phyloP scores from a whole-genome alignment of 257 asterid species.

The Solanum pennellii region DNA sequence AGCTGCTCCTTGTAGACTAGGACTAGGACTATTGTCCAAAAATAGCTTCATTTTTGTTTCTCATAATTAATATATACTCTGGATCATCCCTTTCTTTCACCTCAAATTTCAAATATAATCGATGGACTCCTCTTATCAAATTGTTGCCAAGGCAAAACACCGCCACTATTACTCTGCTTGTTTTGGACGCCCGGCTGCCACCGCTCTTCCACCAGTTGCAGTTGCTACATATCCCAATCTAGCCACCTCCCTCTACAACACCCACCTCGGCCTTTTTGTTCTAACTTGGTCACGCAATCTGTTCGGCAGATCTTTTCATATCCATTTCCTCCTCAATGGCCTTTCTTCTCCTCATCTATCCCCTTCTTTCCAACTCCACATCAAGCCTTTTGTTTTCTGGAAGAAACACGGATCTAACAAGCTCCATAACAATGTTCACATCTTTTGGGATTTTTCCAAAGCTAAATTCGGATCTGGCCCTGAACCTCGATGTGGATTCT shows the following conservation, averaged over 20 bases:
- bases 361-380: slow-evolving; percentile 25
- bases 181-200: slow-evolving; percentile 17
- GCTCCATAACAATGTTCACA: slow-evolving; percentile 6
- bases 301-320: slow-evolving; percentile 39
- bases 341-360: not conserved
- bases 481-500: slow-evolving; percentile 42
- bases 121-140: not conserved
- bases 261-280: slow-evolving; percentile 35
- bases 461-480: slow-evolving; percentile 50
- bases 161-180: slow-evolving; percentile 22
- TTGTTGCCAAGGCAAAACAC: slow-evolving; percentile 10
- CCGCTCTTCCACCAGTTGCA: slow-evolving; percentile 7
- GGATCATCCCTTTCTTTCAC: not conserved
- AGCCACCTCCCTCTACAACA: slow-evolving; percentile 38
- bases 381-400: slow-evolving; percentile 35
- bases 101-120: not conserved
- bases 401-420: slow-evolving; percentile 32
- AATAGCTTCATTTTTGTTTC: not conserved
- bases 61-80: not conserved
- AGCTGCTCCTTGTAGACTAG: not conserved
- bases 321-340: slow-evolving; percentile 27
- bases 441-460: slow-evolving; percentile 42
- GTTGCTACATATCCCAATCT: slow-evolving; percentile 25
- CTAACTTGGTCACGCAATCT: slow-evolving; percentile 46
- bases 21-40: not conserved